Conservation (phyloP, 78 protist genomes). For the Trichosphaerium sp. region DNA sequence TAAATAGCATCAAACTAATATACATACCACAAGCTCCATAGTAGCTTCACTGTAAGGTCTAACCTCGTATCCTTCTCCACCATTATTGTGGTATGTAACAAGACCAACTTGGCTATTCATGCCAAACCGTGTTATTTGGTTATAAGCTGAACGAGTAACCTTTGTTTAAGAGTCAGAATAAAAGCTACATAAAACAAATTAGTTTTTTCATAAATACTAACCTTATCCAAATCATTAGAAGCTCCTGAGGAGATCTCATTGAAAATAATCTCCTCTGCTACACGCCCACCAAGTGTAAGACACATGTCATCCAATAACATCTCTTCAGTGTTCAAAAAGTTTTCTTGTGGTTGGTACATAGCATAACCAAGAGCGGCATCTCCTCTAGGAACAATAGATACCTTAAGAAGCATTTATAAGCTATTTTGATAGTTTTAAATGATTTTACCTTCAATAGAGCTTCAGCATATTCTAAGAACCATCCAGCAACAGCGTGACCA, state of each 20-base stretch:
- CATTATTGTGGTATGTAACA: slow-evolving; percentile 48
- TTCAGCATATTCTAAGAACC: slow-evolving; percentile 91
- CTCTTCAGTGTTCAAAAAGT: slow-evolving; percentile 60
- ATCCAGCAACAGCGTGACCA: slow-evolving; percentile 94
- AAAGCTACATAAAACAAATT: slow-evolving; percentile 46
- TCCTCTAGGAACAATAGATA: slow-evolving; percentile 94
- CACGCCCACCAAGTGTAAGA: slow-evolving; percentile 87
- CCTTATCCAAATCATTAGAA: slow-evolving; percentile 74
- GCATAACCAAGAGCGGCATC: slow-evolving; percentile 89
- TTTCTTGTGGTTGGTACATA: slow-evolving; percentile 89
- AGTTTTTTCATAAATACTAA: no score
- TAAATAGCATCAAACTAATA: slow-evolving; percentile 7
- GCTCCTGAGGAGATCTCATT: slow-evolving; percentile 87
- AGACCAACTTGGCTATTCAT: slow-evolving; percentile 69
- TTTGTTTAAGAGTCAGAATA: no score
- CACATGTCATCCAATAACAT: slow-evolving; percentile 64
- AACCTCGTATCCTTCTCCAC: slow-evolving; percentile 21
- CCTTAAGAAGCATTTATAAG: neutral
- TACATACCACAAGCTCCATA: slow-evolving; percentile 61
- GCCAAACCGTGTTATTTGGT: slow-evolving; percentile 59
- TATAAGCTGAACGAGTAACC: slow-evolving; percentile 18
- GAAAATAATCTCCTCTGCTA: slow-evolving; percentile 67
- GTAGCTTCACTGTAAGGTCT: slow-evolving; percentile 75
- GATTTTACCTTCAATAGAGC: slow-evolving; percentile 78
- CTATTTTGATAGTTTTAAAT: neutral